Base-by-base conservation (phyloP, 2,329 filamentous ascomycete genomes). In the Monilinia laxa region DNA sequence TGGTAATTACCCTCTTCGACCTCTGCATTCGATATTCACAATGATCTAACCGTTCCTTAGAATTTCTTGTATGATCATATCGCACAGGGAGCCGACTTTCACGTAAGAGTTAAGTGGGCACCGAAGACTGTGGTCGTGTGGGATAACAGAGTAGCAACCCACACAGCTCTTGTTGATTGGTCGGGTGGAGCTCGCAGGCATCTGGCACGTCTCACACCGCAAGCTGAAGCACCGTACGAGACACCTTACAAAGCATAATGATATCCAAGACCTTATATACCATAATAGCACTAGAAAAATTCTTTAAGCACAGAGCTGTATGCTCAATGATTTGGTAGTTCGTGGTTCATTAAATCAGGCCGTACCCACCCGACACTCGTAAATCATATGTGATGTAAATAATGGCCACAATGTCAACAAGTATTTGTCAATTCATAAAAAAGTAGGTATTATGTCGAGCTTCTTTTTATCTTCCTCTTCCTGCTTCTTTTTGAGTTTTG, bases 141-240 rank as follows among this genome's bases (percentile, higher is more conserved):
- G 91, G 92, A 95, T 75, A 95, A 94, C 80, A 83, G 91, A 42
- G 86, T 93, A 0, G 93, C 90, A 12, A 84, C 87, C 71, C 92
- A 96, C 77, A 90, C 90, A 9, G 92, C 92, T 2, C 80, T 94
- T 51, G 81, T 94, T 4, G 92, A 96, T 76, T 96, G 92, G 92
- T 86, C 90, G 72, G 86, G 86, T 75, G 91, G 91, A 3, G 87
- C 91, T 77, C 82, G 92, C 67, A 84, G 92, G 62, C 92, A 96
- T 79, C 78, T 96, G 69, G 92, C 91, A 6, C 84, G 92, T 54
- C 89, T 96, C 74, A 94, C 91, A 5, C 91, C 92, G 0, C 90
- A 94, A 79, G 92, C 91, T 1, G 92, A 96, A 81, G 78, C 81
- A 68, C 91, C 91, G 0, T 91, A 81, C 71, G 89, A 95, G 82